phyloP scores from a whole-genome alignment of 1,284 basidiomycete species.

The Earliella scabrosa region DNA sequence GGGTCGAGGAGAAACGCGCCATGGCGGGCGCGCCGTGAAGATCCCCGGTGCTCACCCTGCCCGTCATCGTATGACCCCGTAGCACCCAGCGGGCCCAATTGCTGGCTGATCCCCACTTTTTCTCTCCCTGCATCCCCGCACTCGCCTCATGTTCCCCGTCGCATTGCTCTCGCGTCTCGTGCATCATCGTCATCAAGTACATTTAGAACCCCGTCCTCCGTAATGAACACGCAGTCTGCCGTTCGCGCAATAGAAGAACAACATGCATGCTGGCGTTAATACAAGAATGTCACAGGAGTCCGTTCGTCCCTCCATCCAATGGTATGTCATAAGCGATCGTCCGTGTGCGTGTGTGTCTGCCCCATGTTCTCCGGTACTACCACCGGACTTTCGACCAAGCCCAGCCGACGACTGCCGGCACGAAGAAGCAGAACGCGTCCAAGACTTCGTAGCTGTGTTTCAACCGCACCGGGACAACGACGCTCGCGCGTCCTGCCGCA shows the following conservation, averaged over 20 bases:
- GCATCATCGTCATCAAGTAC: slow-evolving; percentile 2
- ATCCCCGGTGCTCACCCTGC: neutral
- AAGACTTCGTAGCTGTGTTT: slow-evolving; percentile 56
- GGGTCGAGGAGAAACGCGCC: slow-evolving; percentile 68
- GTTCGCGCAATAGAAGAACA: slow-evolving; percentile 1
- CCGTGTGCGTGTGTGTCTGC: slow-evolving; percentile 1
- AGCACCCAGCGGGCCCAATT: neutral
- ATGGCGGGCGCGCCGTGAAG: slow-evolving; percentile 15
- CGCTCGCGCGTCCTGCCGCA: slow-evolving; percentile 27
- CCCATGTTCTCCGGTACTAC: no score
- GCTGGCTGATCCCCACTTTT: neutral
- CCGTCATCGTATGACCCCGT: neutral
- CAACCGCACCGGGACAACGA: slow-evolving; percentile 66
- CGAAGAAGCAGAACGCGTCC: slow-evolving; percentile 72
- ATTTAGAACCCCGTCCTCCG: neutral
- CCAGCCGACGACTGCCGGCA: slow-evolving; percentile 60
- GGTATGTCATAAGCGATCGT: slow-evolving; percentile 8
- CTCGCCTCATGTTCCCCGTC: neutral
- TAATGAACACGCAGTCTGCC: slow-evolving; percentile 7
- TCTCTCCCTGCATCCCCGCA: no score
- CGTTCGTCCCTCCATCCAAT: neutral
- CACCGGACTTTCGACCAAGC: slow-evolving; percentile 45
- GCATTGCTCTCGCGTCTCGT: neutral
- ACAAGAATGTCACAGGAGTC: slow-evolving; percentile 1
- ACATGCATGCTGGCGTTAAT: neutral